phyloP scores from a whole-genome alignment of 1,284 basidiomycete genomes.

The Bothia castanella region DNA sequence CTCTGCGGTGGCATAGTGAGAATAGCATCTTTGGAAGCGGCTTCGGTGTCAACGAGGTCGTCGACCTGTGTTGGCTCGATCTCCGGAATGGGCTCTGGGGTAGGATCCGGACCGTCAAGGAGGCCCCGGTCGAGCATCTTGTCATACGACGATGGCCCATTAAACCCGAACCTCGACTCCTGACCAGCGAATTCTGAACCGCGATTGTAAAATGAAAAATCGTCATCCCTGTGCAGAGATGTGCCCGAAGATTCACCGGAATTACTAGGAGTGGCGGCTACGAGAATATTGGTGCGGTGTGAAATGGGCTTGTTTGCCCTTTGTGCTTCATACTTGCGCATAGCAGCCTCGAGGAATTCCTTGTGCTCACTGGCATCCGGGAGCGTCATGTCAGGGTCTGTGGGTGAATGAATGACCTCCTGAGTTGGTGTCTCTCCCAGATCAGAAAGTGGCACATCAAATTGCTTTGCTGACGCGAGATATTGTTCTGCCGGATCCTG shows the following conservation, averaged over 20 bases:
- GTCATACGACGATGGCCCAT: constrained; percentile 32
- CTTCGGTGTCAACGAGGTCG: not conserved
- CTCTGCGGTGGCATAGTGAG: constrained; percentile 1
- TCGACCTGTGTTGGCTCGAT: constrained; percentile 7
- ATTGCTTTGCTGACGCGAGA: constrained; percentile 48
- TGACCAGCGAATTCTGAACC: constrained; percentile 11
- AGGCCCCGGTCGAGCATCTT: constrained; percentile 31
- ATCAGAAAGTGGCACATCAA: constrained; percentile 56
- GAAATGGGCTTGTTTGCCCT: constrained; percentile 14
- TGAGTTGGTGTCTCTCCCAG: constrained; percentile 40
- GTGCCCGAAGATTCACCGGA: constrained; percentile 27
- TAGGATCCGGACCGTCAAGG: constrained; percentile 20
- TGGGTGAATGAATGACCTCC: constrained; percentile 22
- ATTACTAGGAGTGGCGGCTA: constrained; percentile 45
- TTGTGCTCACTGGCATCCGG: constrained; percentile 27
- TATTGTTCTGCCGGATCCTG: constrained; percentile 46
- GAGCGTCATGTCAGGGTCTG: constrained; percentile 21
- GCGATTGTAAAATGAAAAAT: constrained; percentile 12
- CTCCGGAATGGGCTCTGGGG: constrained; percentile 27
- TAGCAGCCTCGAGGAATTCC: constrained; percentile 23
- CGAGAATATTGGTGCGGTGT: constrained; percentile 36
- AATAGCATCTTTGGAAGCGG: constrained; percentile 1
- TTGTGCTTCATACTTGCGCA: constrained; percentile 28
- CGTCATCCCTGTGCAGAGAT: constrained; percentile 13
- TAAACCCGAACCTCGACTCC: constrained; percentile 25